Evolutionary conservation across 306 rosid genomes (phyloP).

Genomic region (Citrullus mucosospermus): DNA sequence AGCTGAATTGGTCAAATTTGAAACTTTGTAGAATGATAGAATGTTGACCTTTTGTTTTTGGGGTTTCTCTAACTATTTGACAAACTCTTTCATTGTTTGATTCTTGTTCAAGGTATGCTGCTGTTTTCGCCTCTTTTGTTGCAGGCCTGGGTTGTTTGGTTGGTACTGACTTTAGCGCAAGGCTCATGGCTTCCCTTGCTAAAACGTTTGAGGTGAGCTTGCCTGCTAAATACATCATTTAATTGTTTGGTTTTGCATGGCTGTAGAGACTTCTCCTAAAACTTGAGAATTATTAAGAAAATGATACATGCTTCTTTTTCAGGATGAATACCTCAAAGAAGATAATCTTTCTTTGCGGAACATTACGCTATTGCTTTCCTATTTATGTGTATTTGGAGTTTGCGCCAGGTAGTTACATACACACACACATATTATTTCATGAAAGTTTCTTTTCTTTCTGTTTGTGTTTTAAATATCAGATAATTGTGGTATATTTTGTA

Average conservation of each 20-base stretch:
- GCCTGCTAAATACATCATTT: not conserved
- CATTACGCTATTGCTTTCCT: constrained; percentile 63
- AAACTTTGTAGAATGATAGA: not conserved
- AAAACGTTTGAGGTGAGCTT: constrained; percentile 62
- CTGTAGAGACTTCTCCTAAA: not conserved
- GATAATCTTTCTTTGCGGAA: constrained; percentile 81
- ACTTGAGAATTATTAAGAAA: not conserved
- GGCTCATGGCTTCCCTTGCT: constrained; percentile 72
- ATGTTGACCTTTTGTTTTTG: not conserved
- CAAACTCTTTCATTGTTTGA: not conserved
- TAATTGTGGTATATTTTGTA: not conserved
- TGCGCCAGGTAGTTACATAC: constrained; percentile 50
- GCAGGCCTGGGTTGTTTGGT: constrained; percentile 75
- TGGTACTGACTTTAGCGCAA: constrained; percentile 73
- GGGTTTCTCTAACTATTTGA: not conserved
- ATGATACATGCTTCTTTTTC: constrained; percentile 2
- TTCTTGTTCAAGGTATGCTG: constrained; percentile 61
- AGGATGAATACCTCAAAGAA: constrained; percentile 72
- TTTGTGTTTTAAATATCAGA: not conserved
- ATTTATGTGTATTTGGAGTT: constrained; percentile 74
- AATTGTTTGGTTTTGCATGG: not conserved
- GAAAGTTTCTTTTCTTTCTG: not conserved
- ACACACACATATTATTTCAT: not conserved
- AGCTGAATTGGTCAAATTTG: not conserved
- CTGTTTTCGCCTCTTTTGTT: constrained; percentile 77